phyloP scores from a whole-genome alignment of 169 alveolate species.

The Perkinsus olseni region DNA sequence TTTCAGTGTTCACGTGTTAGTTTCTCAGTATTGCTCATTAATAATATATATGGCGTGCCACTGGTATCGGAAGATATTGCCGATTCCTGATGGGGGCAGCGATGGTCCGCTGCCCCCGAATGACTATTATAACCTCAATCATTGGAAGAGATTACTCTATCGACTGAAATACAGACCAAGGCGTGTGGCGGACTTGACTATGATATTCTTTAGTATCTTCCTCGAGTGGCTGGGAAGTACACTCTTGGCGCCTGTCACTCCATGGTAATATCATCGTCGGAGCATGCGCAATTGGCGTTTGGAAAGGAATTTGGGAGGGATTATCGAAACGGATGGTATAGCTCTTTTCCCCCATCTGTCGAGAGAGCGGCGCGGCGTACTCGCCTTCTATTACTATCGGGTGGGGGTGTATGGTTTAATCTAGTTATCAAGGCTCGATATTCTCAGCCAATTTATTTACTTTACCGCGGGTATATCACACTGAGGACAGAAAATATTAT shows the following conservation, averaged over 20 bases:
- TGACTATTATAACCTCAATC: neutral
- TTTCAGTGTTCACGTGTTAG: too few relatives aligned
- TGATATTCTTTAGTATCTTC: neutral
- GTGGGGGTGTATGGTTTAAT: too few relatives aligned
- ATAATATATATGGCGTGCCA: neutral
- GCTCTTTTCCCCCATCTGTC: too few relatives aligned
- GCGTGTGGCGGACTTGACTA: neutral
- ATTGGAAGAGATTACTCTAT: neutral
- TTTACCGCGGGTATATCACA: too few relatives aligned
- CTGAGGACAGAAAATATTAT: too few relatives aligned
- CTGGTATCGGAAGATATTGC: neutral
- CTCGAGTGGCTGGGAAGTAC: neutral
- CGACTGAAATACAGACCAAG: neutral
- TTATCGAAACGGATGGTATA: too few relatives aligned
- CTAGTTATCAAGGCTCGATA: too few relatives aligned
- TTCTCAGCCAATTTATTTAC: too few relatives aligned
- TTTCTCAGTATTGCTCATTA: neutral
- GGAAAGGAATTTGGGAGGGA: too few relatives aligned
- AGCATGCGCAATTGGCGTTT: too few relatives aligned
- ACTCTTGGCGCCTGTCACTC: neutral
- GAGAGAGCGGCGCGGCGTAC: too few relatives aligned
- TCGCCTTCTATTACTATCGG: too few relatives aligned
- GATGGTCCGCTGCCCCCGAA: neutral
- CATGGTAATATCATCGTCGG: neutral
- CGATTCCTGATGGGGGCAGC: neutral